Evolutionary conservation across 495 filamentous ascomycete species (phyloP).

Genomic region (Cercophora scortea): DNA sequence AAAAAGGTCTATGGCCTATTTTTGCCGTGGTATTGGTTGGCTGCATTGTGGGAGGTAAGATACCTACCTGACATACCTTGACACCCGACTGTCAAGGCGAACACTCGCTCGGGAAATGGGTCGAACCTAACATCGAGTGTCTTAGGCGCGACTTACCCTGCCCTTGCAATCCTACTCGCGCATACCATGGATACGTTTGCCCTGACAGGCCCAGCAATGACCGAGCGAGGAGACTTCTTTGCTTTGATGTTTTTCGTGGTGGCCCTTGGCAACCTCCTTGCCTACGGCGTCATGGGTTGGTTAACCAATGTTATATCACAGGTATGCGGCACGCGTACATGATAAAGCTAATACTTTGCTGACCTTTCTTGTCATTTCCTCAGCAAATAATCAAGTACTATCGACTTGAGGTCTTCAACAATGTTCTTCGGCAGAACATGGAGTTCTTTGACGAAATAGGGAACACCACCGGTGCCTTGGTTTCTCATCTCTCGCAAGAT

Average conservation of each 20-base stretch:
- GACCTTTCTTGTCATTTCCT: background rate
- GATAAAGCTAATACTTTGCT: no score
- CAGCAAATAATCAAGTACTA: slow-evolving; percentile 35
- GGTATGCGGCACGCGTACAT: background rate
- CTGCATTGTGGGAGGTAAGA: slow-evolving; percentile 12
- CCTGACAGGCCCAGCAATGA: slow-evolving; percentile 10
- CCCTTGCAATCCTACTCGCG: slow-evolving; percentile 25
- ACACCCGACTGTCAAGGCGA: no score
- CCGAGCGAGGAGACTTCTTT: slow-evolving; percentile 38
- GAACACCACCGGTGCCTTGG: slow-evolving; percentile 53
- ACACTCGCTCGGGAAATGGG: background rate
- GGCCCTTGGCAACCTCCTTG: slow-evolving; percentile 31
- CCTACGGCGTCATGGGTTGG: slow-evolving; percentile 35
- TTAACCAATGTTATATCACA: slow-evolving; percentile 33
- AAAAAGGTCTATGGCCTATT: slow-evolving; percentile 21
- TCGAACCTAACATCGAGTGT: background rate
- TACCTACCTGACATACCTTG: background rate
- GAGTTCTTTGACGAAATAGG: slow-evolving; percentile 53
- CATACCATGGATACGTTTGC: slow-evolving; percentile 23
- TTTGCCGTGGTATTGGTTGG: slow-evolving; percentile 20
- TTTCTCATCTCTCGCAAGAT: slow-evolving; percentile 45
- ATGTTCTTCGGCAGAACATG: slow-evolving; percentile 43
- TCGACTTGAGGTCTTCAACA: slow-evolving; percentile 49
- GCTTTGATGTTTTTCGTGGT: slow-evolving; percentile 50
- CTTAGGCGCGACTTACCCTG: slow-evolving; percentile 24